Conservation (phyloP, 2,329 filamentous ascomycete species). For the Ceratocystis papillata region DNA sequence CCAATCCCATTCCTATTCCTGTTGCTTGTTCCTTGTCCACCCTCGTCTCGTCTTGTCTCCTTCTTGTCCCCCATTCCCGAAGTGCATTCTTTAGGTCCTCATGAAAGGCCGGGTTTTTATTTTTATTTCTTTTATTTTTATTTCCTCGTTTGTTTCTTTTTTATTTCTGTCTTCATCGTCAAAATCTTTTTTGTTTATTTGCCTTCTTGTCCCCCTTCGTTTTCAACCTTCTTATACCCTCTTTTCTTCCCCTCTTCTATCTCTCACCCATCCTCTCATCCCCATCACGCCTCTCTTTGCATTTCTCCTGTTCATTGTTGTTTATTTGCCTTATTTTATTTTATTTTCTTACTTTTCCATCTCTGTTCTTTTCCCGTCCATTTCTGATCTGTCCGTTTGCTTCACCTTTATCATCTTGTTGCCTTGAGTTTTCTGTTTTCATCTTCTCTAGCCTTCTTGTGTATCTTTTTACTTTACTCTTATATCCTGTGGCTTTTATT, state of each 20-base stretch:
- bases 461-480: conserved; percentile 2
- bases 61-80: conserved; percentile 4
- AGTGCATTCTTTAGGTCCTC: background rate
- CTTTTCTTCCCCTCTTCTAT: background rate
- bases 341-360: background rate
- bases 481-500: background rate
- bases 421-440: conserved; percentile 2
- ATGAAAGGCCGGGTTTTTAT: background rate
- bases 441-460: conserved; percentile 8
- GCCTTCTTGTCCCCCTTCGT: background rate
- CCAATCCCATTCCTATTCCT: conserved; percentile 12
- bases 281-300: background rate
- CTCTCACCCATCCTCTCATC: background rate
- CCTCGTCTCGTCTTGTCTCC: too few species aligned
- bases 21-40: conserved; percentile 3
- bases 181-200: conserved; percentile 7
- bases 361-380: background rate
- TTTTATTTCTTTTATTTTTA: background rate
- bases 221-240: background rate
- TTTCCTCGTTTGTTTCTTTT: background rate
- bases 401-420: background rate
- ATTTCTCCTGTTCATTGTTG: conserved; percentile 11
- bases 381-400: background rate
- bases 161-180: background rate
- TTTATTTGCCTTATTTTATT: conserved; percentile 11